Evolutionary conservation across 352 stramenopile species (phyloP).

Genomic region (Hyaloperonospora arabidopsidis): DNA sequence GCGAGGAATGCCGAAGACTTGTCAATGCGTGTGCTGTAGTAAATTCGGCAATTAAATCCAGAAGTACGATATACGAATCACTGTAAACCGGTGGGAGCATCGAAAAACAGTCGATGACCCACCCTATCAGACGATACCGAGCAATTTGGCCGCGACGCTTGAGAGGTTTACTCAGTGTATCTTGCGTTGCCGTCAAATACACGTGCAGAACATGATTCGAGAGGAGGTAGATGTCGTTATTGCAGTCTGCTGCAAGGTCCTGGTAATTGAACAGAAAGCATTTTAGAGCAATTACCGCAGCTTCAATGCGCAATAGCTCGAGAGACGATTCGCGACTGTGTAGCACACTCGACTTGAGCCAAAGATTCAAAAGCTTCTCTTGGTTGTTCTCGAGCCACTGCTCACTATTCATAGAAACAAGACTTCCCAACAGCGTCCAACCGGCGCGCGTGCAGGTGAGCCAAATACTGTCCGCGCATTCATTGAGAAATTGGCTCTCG

Average conservation of each 20-base stretch:
- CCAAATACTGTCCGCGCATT: constrained; percentile 77
- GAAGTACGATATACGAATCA: constrained; percentile 72
- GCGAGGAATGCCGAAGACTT: constrained; percentile 47
- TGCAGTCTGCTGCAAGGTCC: constrained; percentile 19
- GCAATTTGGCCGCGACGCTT: constrained; percentile 79
- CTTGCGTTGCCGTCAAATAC: constrained; percentile 50
- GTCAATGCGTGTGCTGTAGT: constrained; percentile 74
- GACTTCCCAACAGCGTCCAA: constrained; percentile 67
- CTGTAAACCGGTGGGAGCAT: constrained; percentile 69
- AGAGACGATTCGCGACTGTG: constrained; percentile 77
- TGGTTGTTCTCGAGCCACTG: constrained; percentile 51
- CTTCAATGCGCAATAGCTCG: constrained; percentile 78
- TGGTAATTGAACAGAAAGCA: constrained; percentile 48
- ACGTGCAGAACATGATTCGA: constrained; percentile 64
- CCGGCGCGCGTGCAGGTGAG: constrained; percentile 79
- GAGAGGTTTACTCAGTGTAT: constrained; percentile 58
- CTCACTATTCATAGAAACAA: constrained; percentile 57
- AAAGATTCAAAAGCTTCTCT: constrained; percentile 57
- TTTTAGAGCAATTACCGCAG: constrained; percentile 56
- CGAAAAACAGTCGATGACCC: constrained; percentile 70
- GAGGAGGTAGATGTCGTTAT: constrained; percentile 48
- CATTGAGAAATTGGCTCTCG: constrained; percentile 70
- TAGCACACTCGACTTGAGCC: constrained; percentile 67
- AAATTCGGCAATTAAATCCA: constrained; percentile 74
- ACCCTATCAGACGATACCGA: constrained; percentile 64